phyloP scores from a whole-genome alignment of 75 land plant species.

The Picea sitchensis region DNA sequence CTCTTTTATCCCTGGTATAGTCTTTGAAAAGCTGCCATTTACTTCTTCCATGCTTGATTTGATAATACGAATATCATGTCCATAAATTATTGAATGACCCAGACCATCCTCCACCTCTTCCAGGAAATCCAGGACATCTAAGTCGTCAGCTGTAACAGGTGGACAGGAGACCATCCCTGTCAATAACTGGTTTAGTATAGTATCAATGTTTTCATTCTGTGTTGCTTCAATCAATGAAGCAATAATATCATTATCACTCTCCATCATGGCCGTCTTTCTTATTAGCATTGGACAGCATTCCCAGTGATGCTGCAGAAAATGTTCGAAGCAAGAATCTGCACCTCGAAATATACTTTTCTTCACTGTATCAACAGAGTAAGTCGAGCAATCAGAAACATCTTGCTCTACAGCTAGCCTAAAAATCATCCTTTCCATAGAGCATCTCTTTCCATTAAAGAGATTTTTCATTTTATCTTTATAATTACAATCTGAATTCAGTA shows the following conservation, averaged over 20 bases:
- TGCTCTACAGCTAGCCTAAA: constrained; percentile 56
- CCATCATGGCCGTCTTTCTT: constrained; percentile 10
- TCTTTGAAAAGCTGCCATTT: not conserved
- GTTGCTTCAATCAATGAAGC: constrained; percentile 18
- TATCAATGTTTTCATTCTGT: constrained; percentile 12
- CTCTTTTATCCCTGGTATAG: constrained; percentile 15
- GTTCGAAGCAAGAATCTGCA: constrained; percentile 21
- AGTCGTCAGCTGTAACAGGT: constrained; percentile 60
- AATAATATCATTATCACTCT: constrained; percentile 15
- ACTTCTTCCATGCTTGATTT: constrained; percentile 23
- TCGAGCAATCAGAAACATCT: not conserved
- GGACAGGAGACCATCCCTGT: constrained; percentile 48
- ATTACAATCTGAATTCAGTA: not conserved
- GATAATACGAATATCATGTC: constrained; percentile 68
- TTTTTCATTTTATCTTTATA: not conserved
- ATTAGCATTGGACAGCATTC: constrained; percentile 48
- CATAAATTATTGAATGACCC: constrained; percentile 46
- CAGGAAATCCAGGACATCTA: constrained; percentile 38
- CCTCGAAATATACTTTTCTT: constrained; percentile 32
- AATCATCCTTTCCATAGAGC: constrained; percentile 46
- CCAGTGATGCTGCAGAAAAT: constrained; percentile 59
- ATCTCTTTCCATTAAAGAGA: not conserved
- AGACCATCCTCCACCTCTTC: constrained; percentile 36
- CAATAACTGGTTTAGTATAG: constrained; percentile 38
- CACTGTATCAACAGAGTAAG: constrained; percentile 10